Conservation (phyloP, 108 stramenopile species). For the Nannochloropsis gaditana region DNA sequence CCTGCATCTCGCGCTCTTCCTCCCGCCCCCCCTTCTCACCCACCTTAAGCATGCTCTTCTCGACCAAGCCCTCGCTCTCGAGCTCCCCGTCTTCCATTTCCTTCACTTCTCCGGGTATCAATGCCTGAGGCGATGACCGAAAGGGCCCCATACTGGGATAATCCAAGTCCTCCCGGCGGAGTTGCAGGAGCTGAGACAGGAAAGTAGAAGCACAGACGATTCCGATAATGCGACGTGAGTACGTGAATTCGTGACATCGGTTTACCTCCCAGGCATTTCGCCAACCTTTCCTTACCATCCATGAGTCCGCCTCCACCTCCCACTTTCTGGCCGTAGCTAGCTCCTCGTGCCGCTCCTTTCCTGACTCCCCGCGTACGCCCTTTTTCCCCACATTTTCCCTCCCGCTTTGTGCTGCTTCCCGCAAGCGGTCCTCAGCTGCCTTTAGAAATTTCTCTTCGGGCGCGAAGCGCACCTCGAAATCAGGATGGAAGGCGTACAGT, state of each 20-base stretch:
- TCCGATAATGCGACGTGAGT: background rate
- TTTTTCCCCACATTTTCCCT: background rate
- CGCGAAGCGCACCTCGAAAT: background rate
- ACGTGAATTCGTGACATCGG: background rate
- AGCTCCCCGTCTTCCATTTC: background rate
- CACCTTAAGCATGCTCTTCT: conserved; percentile 7
- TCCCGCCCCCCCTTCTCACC: background rate
- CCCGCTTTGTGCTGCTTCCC: background rate
- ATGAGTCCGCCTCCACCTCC: conserved; percentile 19
- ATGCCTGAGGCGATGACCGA: background rate
- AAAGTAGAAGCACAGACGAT: background rate
- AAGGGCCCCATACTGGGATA: background rate
- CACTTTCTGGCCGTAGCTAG: background rate
- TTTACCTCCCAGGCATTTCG: background rate
- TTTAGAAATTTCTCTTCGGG: conserved; percentile 14
- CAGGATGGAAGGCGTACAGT: background rate
- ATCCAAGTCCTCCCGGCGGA: conserved; percentile 4
- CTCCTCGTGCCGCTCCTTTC: background rate
- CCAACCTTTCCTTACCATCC: background rate
- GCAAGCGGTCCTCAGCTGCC: background rate
- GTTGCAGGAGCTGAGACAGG: background rate
- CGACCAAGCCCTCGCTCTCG: background rate
- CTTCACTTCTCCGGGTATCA: background rate
- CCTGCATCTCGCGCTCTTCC: background rate
- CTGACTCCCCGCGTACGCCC: background rate